Percentiles rank a stretch among this genome's conserved stretches.
These are phyloP conservation scores for Suhomyces faveliae DNA, from an alignment of 805 yeast genomes.

Conservation along the genomic window DNA sequence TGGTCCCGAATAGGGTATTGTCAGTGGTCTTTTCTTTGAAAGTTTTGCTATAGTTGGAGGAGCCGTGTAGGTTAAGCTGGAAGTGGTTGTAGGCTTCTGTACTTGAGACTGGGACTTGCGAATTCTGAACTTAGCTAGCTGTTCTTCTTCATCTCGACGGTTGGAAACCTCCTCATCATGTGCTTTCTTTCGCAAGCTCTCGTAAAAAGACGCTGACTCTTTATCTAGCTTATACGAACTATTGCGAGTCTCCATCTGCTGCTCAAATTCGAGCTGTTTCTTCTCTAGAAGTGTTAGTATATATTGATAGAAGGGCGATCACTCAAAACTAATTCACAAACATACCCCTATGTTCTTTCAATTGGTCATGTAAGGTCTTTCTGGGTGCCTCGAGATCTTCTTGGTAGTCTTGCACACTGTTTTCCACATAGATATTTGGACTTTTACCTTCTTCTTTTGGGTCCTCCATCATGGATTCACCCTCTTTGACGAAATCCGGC, in stretches of 20 bases:
- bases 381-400: slow-evolving; percentile 25
- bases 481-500: slow-evolving; percentile 12
- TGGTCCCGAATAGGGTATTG: neutral
- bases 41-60: neutral
- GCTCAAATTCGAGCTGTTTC: slow-evolving; percentile 33
- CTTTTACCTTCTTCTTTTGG: neutral
- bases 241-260: slow-evolving; percentile 29
- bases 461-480: slow-evolving; percentile 1
- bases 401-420: neutral
- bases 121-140: slow-evolving; percentile 7
- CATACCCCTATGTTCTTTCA: slow-evolving; percentile 40
- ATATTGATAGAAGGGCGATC: neutral
- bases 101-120: neutral
- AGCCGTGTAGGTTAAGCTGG: neutral
- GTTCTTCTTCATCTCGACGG: slow-evolving; percentile 22
- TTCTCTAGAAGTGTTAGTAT: slow-evolving; percentile 20
- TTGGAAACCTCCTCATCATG: slow-evolving; percentile 16
- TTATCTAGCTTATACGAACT: slow-evolving; percentile 42
- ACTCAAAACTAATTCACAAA: slow-evolving; percentile 2
- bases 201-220: slow-evolving; percentile 36
- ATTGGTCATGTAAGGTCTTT: slow-evolving; percentile 42
- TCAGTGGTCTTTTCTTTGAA: neutral
- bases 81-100: neutral
- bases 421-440: neutral
- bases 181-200: slow-evolving; percentile 21